Base-by-base conservation (phyloP, 768 basidiomycete genomes). In the Gloeostereum incarnatum region DNA sequence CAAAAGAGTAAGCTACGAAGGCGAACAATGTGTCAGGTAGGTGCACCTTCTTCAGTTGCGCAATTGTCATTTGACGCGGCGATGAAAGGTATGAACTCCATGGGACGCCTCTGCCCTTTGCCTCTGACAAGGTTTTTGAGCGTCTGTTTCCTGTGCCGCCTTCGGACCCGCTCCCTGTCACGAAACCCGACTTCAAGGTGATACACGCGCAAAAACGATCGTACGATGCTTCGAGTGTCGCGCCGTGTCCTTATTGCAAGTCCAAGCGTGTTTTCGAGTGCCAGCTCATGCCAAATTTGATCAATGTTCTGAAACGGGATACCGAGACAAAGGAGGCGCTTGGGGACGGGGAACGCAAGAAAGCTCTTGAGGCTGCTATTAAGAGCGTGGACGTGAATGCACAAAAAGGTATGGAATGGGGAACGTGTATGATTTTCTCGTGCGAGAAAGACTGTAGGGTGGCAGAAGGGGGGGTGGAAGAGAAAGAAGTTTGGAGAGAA, bases 211-310 rank as follows among this genome's bases (percentile, higher is more conserved):
- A 56, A 26, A 73, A 69, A 47, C 68, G 76, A 30, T 59, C 60
- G 0, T 96, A 81, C 58, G 57, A 66, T 31, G 60, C 76, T 3
- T 49, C 65, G 1, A 56, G 66, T 6, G 61, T 91, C 21, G 76
- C 82, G 0, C 43, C 57, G 0, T 98, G 94, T 54, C 66, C 77
- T 2, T 50, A 60, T 10, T 98, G 94, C 61, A 61, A 65, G 25
- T 66, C 73, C 2, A 62, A 61, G 31, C 73, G 90, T 11, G 71
- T 81, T 16, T 98, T 96, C 55, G 94, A 98, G 56, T 85, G 85
- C 49, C 94, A 98, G 56, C 66, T 97, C 38, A 94, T 93, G 78
- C 94, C 94, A 2, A 89, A 91, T 53, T 62, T 97, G 37, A 91
- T 97, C 55, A 86, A 86, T 36, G 60, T 88, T 10, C 64, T 96